phyloP scores from a whole-genome alignment of 257 asterid species.

The Solanum etuberosum region DNA sequence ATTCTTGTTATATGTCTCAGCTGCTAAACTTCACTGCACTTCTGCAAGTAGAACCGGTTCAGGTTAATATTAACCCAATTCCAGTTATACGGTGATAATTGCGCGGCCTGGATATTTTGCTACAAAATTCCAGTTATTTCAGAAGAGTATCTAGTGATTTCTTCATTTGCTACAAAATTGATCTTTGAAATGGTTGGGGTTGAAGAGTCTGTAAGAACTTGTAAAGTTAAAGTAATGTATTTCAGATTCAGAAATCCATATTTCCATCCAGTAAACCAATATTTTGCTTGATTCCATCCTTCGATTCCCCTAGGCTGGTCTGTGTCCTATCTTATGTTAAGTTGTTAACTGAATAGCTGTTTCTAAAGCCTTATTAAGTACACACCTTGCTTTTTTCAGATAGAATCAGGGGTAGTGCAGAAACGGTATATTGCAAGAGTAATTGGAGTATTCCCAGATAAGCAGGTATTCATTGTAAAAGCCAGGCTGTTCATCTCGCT shows the following conservation, averaged over 20 bases:
- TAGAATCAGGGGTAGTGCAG: conserved; percentile 76
- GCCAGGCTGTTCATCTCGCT: neutral
- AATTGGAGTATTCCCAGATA: conserved; percentile 73
- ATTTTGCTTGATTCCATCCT: neutral
- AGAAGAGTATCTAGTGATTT: neutral
- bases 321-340: neutral
- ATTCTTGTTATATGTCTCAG: neutral
- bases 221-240: neutral
- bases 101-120: neutral
- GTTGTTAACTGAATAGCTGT: neutral
- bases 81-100: neutral
- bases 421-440: conserved; percentile 87
- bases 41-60: neutral
- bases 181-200: neutral
- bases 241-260: neutral
- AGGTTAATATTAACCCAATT: neutral
- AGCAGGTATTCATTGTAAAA: conserved; percentile 42
- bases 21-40: neutral
- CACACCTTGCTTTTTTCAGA: conserved; percentile 30
- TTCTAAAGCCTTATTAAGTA: neutral
- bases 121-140: neutral
- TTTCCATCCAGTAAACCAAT: neutral
- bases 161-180: neutral
- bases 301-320: neutral
- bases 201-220: neutral